phyloP scores from a whole-genome alignment of 768 basidiomycete genomes.

The Leccinum incarnatum region DNA sequence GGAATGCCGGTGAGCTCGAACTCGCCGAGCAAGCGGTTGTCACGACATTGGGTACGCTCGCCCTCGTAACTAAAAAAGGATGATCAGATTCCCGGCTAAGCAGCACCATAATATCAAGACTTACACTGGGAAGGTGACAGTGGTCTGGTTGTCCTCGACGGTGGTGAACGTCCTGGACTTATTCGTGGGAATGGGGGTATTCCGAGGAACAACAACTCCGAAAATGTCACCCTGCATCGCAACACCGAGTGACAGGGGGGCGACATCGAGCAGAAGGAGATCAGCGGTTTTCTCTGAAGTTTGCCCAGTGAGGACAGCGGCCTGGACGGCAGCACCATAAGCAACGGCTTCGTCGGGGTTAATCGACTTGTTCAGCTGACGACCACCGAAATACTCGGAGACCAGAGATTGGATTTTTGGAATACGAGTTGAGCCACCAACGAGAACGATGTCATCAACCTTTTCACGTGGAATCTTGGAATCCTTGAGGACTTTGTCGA shows the following conservation, averaged over 20 bases:
- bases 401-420: conserved; percentile 98
- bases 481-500: conserved; percentile 99
- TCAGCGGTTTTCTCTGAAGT: conserved; percentile 99
- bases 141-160: conserved; percentile 99
- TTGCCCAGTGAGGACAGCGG: conserved; percentile 97
- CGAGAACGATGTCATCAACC: conserved; percentile 99
- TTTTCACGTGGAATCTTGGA: conserved; percentile 96
- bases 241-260: conserved; percentile 97
- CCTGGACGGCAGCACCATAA: conserved; percentile 99
- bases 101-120: conserved; percentile 18
- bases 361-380: conserved; percentile 99
- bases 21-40: conserved; percentile 98
- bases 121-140: conserved; percentile 98
- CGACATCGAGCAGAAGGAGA: conserved; percentile 96
- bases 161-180: conserved; percentile 99
- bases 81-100: conserved; percentile 6
- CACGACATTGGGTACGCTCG: conserved; percentile 98
- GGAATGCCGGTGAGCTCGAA: conserved; percentile 99
- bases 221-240: conserved; percentile 99
- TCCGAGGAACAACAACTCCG: conserved; percentile 98
- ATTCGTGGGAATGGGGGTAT: conserved; percentile 99
- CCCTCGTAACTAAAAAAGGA: conserved; percentile 77
- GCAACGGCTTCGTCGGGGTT: conserved; percentile 99
- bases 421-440: conserved; percentile 99
- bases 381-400: conserved; percentile 97